Conservation (phyloP, 1,284 basidiomycete species). For the Tilletia caries region DNA sequence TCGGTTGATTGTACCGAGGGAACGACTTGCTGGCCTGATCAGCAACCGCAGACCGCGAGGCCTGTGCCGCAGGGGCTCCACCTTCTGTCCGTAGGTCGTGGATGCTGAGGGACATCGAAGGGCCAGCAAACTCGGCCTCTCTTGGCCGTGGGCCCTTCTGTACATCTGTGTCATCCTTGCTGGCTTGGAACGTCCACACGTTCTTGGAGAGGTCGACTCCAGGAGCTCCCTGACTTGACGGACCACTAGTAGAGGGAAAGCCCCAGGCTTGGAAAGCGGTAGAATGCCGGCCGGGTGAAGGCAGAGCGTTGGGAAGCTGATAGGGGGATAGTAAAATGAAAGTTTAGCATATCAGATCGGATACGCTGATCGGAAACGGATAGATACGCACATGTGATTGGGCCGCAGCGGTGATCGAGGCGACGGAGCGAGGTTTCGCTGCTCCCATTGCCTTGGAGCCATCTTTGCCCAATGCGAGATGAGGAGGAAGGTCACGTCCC, state of each 20-base stretch:
- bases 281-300: conserved; percentile 8
- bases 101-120: conserved; percentile 35
- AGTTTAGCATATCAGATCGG: conserved; percentile 13
- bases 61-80: conserved; percentile 12
- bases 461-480: conserved; percentile 23
- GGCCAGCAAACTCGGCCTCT: conserved; percentile 41
- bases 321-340: conserved; percentile 5
- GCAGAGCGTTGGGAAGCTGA: neutral
- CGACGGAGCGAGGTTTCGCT: conserved; percentile 25
- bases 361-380: conserved; percentile 12
- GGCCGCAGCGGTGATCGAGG: neutral
- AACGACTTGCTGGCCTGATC: conserved; percentile 5
- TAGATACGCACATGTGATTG: neutral
- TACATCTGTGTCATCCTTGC: conserved; percentile 28
- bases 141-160: conserved; percentile 44
- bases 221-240: conserved; percentile 1
- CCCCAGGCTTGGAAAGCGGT: conserved; percentile 8
- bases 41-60: conserved; percentile 1
- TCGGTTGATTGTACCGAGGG: conserved; percentile 1
- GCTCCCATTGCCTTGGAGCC: conserved; percentile 1
- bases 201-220: conserved; percentile 42
- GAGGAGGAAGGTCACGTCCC: conserved; percentile 22
- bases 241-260: neutral
- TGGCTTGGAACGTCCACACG: conserved; percentile 40
- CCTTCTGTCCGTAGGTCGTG: conserved; percentile 30